These are phyloP conservation scores for Pseudogymnoascus sp. DNA, from an alignment of 2,329 filamentous ascomycete species.

Conservation along the genomic window DNA sequence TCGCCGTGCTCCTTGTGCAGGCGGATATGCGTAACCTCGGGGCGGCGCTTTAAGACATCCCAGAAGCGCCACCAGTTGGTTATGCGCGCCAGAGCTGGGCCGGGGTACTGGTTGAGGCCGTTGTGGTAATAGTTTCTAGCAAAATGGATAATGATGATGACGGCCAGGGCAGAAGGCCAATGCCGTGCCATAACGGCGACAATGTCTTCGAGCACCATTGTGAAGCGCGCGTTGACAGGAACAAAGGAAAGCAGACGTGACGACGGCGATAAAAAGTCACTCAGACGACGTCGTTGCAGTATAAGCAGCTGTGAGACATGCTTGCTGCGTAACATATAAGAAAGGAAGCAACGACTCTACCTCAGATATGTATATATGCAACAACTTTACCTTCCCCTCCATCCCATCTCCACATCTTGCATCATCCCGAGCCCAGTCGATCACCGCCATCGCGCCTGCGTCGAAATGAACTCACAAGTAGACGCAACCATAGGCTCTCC, in stretches of 20 bases:
- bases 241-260: background rate
- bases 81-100: conserved; percentile 58
- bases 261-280: background rate
- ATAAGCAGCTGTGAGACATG: background rate
- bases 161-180: conserved; percentile 35
- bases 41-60: conserved; percentile 56
- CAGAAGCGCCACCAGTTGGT: conserved; percentile 70
- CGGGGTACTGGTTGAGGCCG: conserved; percentile 64
- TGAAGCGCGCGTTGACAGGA: background rate
- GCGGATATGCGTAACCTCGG: conserved; percentile 59
- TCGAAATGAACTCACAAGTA: background rate
- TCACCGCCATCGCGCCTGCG: background rate
- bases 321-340: background rate
- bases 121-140: conserved; percentile 43
- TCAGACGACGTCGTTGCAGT: background rate
- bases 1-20: conserved; percentile 67
- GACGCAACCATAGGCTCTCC: background rate
- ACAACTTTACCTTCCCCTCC: background rate
- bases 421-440: background rate
- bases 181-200: conserved; percentile 25
- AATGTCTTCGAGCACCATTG: conserved; percentile 20
- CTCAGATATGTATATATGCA: background rate
- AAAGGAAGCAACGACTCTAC: background rate
- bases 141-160: conserved; percentile 35
- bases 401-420: background rate